Evolutionary conservation across 1,139 yeast species (phyloP), one percentile per base, ranked within the genome.

Genomic region (Pichia sp.): DNA sequence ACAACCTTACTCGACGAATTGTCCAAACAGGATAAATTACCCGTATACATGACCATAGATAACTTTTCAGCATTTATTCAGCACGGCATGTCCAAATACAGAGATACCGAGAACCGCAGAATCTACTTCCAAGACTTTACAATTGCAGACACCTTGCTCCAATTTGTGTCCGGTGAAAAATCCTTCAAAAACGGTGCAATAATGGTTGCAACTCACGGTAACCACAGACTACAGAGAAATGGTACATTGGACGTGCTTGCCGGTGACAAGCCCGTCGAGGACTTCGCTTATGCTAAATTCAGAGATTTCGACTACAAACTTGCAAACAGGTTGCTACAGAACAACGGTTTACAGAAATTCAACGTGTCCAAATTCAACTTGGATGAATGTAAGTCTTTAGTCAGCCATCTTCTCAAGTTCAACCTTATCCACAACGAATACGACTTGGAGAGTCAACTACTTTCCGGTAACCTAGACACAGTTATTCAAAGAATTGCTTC

Each of bases 21-120:
- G 50, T 68, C 77, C 32, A 70, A 23, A 7, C 79, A 83, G 51
- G 61, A 69, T 16, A 57, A 65, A 8, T 65, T 75, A 44, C 93
- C 96, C 1, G 85, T 90, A 5, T 72, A 84, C 52, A 74, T 90
- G 50, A 77, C 95, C 6, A 75, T 90, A 49, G 98, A 92, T 67
- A 84, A 88, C 67, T 77, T 90, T 65, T 85, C 90, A 58, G 82
- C 84, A 1, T 71, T 90, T 55, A 71, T 84, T 19, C 80, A 83
- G 52, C 67, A 72, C 44, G 76, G 87, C 11, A 70, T 71, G 52
- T 81, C 96, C 8, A 76, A 72, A 50, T 89, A 90, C 72, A 80
- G 81, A 62, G 79, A 84, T 64, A 71, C 79, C 2, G 75, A 81
- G 44, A 83, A 84, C 71, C 70, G 75, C 46, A 79, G 78, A 16